Evolutionary conservation across 805 yeast species (phyloP).

Genomic region (Pichia heedii): DNA sequence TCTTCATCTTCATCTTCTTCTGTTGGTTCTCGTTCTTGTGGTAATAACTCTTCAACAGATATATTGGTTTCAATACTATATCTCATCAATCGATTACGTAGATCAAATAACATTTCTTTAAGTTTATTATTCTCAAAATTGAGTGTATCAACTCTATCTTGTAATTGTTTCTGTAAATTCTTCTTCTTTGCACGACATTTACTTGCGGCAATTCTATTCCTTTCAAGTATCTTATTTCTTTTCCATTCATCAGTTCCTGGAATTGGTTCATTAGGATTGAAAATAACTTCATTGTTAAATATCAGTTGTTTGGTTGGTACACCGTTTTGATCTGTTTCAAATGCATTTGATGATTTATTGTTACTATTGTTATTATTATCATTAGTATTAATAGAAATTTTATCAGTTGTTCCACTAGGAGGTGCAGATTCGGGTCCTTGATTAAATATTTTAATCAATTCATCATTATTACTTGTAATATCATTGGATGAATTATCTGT

Average conservation of each 20-base stretch:
- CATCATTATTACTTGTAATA: neutral
- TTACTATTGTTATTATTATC: neutral
- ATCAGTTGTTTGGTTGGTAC: slow-evolving; percentile 42
- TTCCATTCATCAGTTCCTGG: slow-evolving; percentile 62
- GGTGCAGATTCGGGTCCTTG: neutral
- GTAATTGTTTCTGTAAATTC: slow-evolving; percentile 58
- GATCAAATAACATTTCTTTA: slow-evolving; percentile 23
- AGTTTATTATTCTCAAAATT: slow-evolving; percentile 35
- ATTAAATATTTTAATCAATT: too few species aligned
- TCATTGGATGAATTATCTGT: slow-evolving; percentile 10
- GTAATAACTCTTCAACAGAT: neutral
- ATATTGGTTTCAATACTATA: neutral
- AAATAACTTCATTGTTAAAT: slow-evolving; percentile 47
- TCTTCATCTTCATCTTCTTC: neutral
- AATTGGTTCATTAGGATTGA: slow-evolving; percentile 47
- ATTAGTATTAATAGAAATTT: neutral
- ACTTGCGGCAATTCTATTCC: slow-evolving; percentile 91
- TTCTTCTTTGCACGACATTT: slow-evolving; percentile 94
- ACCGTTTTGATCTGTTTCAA: slow-evolving; percentile 24
- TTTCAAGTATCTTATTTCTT: slow-evolving; percentile 71
- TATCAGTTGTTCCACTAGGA: neutral
- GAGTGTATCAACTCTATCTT: slow-evolving; percentile 45
- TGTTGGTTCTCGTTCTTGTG: neutral
- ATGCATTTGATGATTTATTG: neutral
- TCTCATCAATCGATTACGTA: neutral